A percentile compares a stretch with the other conserved stretches of the same genome.
phyloP scores from a whole-genome alignment of 2,329 filamentous ascomycete genomes.

The Alternaria hordeiaustralica region DNA sequence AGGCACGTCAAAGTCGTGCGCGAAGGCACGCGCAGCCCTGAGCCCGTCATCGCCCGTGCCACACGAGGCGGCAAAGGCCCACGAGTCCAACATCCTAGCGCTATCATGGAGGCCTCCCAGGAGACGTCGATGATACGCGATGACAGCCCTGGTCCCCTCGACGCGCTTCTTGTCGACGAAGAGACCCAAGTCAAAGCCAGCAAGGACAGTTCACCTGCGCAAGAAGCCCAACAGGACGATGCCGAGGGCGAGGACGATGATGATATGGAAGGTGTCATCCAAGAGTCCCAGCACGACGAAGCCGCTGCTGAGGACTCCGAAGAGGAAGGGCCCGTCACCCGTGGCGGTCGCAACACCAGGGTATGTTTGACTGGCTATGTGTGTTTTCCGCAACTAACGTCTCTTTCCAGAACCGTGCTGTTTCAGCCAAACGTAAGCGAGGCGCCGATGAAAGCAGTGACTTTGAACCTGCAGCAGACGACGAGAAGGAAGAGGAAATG shows the following conservation, averaged over 20 bases:
- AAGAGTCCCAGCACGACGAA: slow-evolving; percentile 51
- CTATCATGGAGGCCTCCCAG: slow-evolving; percentile 62
- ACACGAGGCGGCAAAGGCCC: slow-evolving; percentile 56
- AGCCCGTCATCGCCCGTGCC: slow-evolving; percentile 53
- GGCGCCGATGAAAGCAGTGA: slow-evolving; percentile 66
- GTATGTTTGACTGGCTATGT: slow-evolving; percentile 14
- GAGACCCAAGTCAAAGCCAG: slow-evolving; percentile 48
- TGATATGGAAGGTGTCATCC: slow-evolving; percentile 48
- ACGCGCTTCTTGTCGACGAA: slow-evolving; percentile 40
- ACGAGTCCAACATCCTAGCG: slow-evolving; percentile 54
- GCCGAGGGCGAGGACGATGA: slow-evolving; percentile 35
- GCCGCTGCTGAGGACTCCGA: slow-evolving; percentile 53
- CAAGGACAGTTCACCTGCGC: slow-evolving; percentile 37
- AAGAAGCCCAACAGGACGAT: slow-evolving; percentile 43
- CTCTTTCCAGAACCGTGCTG: slow-evolving; percentile 33
- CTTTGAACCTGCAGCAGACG: slow-evolving; percentile 66
- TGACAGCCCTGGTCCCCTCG: slow-evolving; percentile 41
- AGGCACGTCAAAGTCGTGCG: slow-evolving; percentile 62
- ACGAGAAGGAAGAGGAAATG: slow-evolving; percentile 61
- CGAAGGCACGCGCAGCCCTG: slow-evolving; percentile 59
- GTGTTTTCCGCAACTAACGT: slow-evolving; percentile 21
- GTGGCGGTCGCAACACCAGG: slow-evolving; percentile 51
- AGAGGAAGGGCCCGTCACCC: slow-evolving; percentile 61
- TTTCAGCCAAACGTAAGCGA: slow-evolving; percentile 43
- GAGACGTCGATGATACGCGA: slow-evolving; percentile 52